Conservation (phyloP, 352 stramenopile genomes). For the Phytopythium ostracodes region DNA sequence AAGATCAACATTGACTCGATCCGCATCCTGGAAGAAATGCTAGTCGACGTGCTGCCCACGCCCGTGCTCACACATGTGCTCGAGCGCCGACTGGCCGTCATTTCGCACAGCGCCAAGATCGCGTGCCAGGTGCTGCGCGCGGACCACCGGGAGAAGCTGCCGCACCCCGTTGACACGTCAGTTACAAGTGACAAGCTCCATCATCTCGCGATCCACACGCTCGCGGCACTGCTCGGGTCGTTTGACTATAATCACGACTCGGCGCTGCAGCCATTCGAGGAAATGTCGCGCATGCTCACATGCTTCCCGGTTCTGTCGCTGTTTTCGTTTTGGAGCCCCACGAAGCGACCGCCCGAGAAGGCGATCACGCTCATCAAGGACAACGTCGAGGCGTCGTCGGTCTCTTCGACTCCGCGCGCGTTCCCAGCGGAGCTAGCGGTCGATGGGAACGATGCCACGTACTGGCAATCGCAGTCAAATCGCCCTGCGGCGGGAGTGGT, state of each 20-base stretch:
- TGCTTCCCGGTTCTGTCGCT: slow-evolving; percentile 75
- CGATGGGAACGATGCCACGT: slow-evolving; percentile 53
- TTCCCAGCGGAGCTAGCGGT: slow-evolving; percentile 49
- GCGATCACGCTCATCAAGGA: slow-evolving; percentile 33
- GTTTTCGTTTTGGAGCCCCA: slow-evolving; percentile 83
- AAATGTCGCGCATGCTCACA: slow-evolving; percentile 69
- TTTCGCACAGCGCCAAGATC: slow-evolving; percentile 76
- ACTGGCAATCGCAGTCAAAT: slow-evolving; percentile 65
- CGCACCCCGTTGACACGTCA: slow-evolving; percentile 29
- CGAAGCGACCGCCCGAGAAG: slow-evolving; percentile 58
- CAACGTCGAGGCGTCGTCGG: slow-evolving; percentile 54
- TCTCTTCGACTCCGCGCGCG: slow-evolving; percentile 35
- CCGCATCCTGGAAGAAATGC: slow-evolving; percentile 75
- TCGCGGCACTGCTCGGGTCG: slow-evolving; percentile 57
- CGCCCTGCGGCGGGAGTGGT: slow-evolving; percentile 38
- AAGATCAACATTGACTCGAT: slow-evolving; percentile 73
- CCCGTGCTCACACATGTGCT: slow-evolving; percentile 75
- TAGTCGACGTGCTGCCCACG: slow-evolving; percentile 69
- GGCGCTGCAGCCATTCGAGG: slow-evolving; percentile 63
- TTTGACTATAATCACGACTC: slow-evolving; percentile 64
- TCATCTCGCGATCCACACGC: slow-evolving; percentile 78
- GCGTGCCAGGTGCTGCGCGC: slow-evolving; percentile 49
- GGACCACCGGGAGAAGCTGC: slow-evolving; percentile 36
- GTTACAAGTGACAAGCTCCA: slow-evolving; percentile 62
- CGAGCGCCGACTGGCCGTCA: slow-evolving; percentile 72